A percentile compares a stretch with the other conserved stretches of the same genome.
phyloP scores from a whole-genome alignment of 139 green algal species.

The Haematococcus sp. region DNA sequence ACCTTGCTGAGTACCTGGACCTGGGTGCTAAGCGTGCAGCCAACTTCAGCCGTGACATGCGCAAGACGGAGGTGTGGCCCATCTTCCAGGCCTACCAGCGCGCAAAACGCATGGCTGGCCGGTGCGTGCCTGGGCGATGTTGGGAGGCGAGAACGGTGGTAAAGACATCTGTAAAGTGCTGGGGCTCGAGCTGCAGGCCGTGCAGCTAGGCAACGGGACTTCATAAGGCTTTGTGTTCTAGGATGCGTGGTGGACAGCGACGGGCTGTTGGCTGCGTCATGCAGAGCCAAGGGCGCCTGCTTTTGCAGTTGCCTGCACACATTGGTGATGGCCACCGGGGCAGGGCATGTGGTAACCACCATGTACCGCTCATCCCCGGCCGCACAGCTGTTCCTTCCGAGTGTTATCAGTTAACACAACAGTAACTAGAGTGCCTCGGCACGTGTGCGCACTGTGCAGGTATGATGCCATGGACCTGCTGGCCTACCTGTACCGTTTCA shows the following conservation, averaged over 20 bases:
- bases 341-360: background rate
- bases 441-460: background rate
- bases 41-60: constrained; percentile 58
- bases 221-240: background rate
- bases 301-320: background rate
- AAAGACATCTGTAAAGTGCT: background rate
- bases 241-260: background rate
- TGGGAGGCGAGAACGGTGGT: background rate
- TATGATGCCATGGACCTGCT: constrained; percentile 68
- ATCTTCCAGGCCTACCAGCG: constrained; percentile 17
- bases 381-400: background rate
- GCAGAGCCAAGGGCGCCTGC: too few species aligned
- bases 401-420: background rate
- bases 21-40: constrained; percentile 58
- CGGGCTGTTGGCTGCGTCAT: too few species aligned
- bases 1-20: constrained; percentile 55
- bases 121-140: background rate
- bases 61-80: background rate
- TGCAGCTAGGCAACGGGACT: background rate
- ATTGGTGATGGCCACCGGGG: background rate
- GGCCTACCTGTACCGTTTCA: constrained; percentile 54
- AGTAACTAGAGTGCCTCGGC: background rate
- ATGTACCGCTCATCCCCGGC: background rate
- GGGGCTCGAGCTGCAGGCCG: background rate
- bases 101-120: constrained; percentile 20